phyloP scores from a whole-genome alignment of 306 rosid genomes.

The Fagus sylvatica region DNA sequence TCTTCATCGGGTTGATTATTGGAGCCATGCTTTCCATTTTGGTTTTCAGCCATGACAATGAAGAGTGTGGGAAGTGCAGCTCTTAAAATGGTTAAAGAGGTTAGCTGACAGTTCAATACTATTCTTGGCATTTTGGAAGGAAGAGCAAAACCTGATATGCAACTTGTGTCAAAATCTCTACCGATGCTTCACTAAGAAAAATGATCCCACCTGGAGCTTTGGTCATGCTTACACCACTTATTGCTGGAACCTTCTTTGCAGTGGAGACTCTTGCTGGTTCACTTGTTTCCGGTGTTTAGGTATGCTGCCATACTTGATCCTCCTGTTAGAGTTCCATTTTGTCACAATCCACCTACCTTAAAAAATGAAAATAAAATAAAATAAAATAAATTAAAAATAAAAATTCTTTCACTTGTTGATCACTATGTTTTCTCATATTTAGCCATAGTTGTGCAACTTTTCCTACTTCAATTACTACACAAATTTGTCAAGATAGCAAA shows the following conservation, averaged over 20 bases:
- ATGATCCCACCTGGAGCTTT: constrained; percentile 75
- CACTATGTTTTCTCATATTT: background rate
- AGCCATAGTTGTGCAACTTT: background rate
- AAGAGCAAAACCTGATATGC: too few relatives aligned
- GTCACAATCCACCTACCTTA: background rate
- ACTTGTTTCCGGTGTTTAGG: constrained; percentile 78
- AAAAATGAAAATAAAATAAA: too few relatives aligned
- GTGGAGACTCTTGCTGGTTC: constrained; percentile 67
- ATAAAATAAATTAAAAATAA: too few relatives aligned
- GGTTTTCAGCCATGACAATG: too few relatives aligned
- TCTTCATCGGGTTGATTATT: too few relatives aligned
- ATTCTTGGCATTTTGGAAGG: too few relatives aligned
- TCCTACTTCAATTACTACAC: background rate
- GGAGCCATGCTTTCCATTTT: too few relatives aligned
- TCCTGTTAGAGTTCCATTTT: background rate
- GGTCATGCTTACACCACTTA: constrained; percentile 62
- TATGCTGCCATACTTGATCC: constrained; percentile 8
- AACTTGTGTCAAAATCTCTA: constrained; percentile 63
- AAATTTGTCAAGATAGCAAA: background rate
- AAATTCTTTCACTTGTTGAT: too few relatives aligned
- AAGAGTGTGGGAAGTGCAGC: too few relatives aligned
- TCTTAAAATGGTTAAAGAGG: too few relatives aligned
- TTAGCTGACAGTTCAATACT: too few relatives aligned
- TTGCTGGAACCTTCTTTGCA: constrained; percentile 71
- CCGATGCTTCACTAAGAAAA: constrained; percentile 64